Base-by-base conservation (phyloP, 2,329 filamentous ascomycete genomes). In the Cytospora mali region DNA sequence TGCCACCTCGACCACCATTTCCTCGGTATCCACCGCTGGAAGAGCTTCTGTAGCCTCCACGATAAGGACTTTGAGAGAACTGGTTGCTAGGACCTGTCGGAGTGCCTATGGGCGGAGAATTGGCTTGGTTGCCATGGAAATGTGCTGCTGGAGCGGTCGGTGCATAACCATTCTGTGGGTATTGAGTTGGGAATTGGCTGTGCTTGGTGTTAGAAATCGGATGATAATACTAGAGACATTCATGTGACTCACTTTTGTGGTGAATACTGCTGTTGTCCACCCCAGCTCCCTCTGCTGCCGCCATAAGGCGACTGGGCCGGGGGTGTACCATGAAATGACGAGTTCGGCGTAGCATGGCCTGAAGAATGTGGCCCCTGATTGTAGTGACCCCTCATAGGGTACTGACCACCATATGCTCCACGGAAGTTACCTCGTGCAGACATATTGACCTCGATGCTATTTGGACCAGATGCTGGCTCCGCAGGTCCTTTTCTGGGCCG, bases 111-210 rank as follows among this genome's bases (percentile, higher is more conserved):
- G 64, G 64, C 2, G 84, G 82, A 2, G 81, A 82, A 62, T 77
- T 78, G 18, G 71, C 71, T 39, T 74, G 69, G 66, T 80, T 82
- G 18, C 76, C 72, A 68, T 85, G 83, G 69, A 84, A 87, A 51
- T 84, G 80, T 81, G 9, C 78, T 82, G 62, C 76, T 81, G 50
- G 82, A 79, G 23, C 64, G 48, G 61, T 61, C 23, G 82, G 78
- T 16, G 80, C 76, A 69, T 84, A 85, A 62, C 76, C 82, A 49
- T 78, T 77, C 64, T 86, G 83, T 49, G 83, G 77, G 70, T 89
- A 88, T 28, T 84, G 81, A 31, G 87, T 81, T 23, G 84, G 81
- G 50, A 88, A 88, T 74, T 88, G 88, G 31, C 85, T 88, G 66
- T 78, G 76, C 64, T 57, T 62, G 62, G 39, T 64, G 56, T 74